Evolutionary conservation across 768 basidiomycete genomes (phyloP).

Genomic region (Candolleomyces eurysporus): DNA sequence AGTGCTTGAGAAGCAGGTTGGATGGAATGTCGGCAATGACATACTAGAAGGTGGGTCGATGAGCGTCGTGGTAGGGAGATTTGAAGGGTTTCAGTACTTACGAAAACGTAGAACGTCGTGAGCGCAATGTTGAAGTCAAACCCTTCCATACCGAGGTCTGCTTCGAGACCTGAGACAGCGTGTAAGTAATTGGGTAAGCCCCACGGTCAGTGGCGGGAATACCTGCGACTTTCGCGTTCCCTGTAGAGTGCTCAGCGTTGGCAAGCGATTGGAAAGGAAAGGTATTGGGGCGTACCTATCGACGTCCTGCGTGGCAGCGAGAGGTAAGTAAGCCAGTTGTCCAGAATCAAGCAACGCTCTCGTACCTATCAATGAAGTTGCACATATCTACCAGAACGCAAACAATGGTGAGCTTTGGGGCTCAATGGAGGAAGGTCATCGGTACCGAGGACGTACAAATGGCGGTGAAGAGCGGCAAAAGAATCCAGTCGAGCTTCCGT

Average conservation of each 20-base stretch:
- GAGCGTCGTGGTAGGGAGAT: background rate
- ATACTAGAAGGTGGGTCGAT: constrained; percentile 22
- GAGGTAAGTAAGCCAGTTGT: background rate
- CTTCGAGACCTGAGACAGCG: constrained; percentile 28
- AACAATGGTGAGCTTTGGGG: background rate
- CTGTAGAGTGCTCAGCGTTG: background rate
- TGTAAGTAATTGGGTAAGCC: background rate
- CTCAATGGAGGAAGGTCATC: background rate
- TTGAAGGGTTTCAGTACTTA: constrained; percentile 12
- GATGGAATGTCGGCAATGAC: constrained; percentile 39
- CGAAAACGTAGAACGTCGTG: constrained; percentile 40
- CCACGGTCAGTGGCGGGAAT: background rate
- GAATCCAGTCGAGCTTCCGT: constrained; percentile 30
- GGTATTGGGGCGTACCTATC: constrained; percentile 10
- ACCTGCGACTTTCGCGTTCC: constrained; percentile 25
- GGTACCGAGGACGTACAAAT: constrained; percentile 25
- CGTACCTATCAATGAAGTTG: constrained; percentile 35
- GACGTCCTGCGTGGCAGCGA: constrained; percentile 7
- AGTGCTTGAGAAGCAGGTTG: constrained; percentile 40
- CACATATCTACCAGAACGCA: constrained; percentile 24
- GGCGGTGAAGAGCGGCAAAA: constrained; percentile 38
- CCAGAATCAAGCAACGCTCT: background rate
- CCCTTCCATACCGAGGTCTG: constrained; percentile 39
- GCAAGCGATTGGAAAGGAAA: background rate
- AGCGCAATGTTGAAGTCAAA: constrained; percentile 41